Evolutionary conservation across 108 stramenopile species (phyloP), one percentile per base, ranked within the genome.

Genomic region (Skeletonema marinoi): DNA sequence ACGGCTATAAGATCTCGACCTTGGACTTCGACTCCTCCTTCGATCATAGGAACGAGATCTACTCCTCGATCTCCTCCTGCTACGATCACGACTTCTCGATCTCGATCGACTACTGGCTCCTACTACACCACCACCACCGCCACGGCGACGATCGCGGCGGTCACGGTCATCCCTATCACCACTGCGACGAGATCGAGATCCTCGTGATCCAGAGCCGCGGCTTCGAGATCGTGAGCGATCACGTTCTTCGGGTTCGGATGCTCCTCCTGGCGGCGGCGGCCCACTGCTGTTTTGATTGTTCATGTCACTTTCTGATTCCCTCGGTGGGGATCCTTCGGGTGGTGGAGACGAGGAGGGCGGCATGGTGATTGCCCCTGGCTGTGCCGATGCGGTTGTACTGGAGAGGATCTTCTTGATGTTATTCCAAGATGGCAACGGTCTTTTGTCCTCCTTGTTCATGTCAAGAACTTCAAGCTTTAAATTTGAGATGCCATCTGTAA

Each of bases 161-260:
- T 71, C 70, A 19, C 75, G 68, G 51, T 60, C 73, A 32, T 54
- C 31, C 6, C 58, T 68, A 17, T 56, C 69, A 38, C 73, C 69
- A 38, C 73, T 44, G 6, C 73, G 66, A 11, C 67, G 54, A 50
- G 32, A 51, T 68, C 73, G 63, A 35, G 30, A 25, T 17, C 51
- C 66, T 7, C 51, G 60, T 31, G 25, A 50, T 32, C 71, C 66
- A 44, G 54, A 32, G 60, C 68, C 60, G n/a, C 64, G 70, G 65
- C 58, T 70, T 68, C 74, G 66, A 21, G 35, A 58, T 38, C 70
- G 32, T 2, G 63, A 64, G 32, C 63, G 63, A 64, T 59, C 56
- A 30, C 35, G 35, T 32, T 14, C 51, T 13, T n/a, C 32, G 71
- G 33, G 36, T 38, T 33, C 39, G 60, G 71, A 56, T 35, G 71